These are phyloP conservation scores for Sequoia sempervirens DNA, from an alignment of 75 land plant species.

Conservation along the genomic window DNA sequence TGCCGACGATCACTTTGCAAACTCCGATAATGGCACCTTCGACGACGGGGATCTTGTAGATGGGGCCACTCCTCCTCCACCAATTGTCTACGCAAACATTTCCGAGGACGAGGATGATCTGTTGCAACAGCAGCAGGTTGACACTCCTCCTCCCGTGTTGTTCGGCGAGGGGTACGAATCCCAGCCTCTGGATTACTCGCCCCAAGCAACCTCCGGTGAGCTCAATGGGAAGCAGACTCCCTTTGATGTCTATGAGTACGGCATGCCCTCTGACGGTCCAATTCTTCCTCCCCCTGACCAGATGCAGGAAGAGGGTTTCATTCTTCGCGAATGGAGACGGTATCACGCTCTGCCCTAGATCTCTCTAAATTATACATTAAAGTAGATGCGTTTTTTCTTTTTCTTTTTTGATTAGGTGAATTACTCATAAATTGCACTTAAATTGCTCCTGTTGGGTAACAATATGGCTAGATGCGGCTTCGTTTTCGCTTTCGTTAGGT, in stretches of 20 bases:
- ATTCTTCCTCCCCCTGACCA: constrained; percentile 58
- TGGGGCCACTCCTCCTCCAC: neutral
- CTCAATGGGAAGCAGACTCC: constrained; percentile 12
- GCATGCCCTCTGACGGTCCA: constrained; percentile 35
- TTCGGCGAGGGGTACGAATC: constrained; percentile 17
- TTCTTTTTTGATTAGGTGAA: too few relatives aligned
- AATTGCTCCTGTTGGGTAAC: neutral
- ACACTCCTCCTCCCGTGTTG: constrained; percentile 15
- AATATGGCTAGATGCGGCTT: neutral
- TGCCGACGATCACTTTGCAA: neutral
- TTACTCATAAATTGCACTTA: too few relatives aligned
- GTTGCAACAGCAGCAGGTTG: constrained; percentile 4
- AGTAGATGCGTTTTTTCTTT: too few relatives aligned
- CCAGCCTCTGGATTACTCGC: constrained; percentile 9
- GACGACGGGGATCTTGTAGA: neutral
- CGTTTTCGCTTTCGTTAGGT: neutral
- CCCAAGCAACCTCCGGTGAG: constrained; percentile 10
- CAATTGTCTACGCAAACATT: neutral
- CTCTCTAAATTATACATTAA: too few relatives aligned
- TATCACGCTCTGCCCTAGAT: too few relatives aligned
- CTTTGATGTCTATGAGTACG: constrained; percentile 18
- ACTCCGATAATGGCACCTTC: neutral
- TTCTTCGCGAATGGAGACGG: too few relatives aligned
- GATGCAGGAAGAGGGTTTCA: constrained; percentile 42
- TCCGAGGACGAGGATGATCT: constrained; percentile 13